Evolutionary conservation across 768 basidiomycete species (phyloP).

Genomic region (Terana coerulea): DNA sequence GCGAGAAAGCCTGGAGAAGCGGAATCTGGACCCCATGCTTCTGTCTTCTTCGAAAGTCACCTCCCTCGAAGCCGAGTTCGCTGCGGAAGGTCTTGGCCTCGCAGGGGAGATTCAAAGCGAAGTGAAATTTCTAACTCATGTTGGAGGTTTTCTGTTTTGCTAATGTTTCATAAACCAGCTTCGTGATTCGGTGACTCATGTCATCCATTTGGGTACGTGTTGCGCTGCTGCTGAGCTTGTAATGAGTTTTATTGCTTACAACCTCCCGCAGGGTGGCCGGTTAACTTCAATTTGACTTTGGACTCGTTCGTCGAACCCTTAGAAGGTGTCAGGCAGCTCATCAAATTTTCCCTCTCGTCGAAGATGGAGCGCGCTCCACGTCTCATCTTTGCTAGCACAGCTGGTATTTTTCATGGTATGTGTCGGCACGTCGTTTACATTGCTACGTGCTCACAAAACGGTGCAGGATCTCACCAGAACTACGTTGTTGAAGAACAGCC

Average conservation of each 20-base stretch:
- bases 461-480: not conserved
- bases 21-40: not conserved
- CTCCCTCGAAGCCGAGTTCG: slow-evolving; percentile 22
- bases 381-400: slow-evolving; percentile 19
- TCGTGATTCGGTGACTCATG: slow-evolving; percentile 15
- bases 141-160: not conserved
- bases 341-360: slow-evolving; percentile 18
- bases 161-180: slow-evolving; percentile 2
- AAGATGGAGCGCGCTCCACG: slow-evolving; percentile 2
- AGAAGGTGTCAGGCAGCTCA: slow-evolving; percentile 11
- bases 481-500: not conserved
- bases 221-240: not conserved
- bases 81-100: not conserved
- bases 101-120: not conserved
- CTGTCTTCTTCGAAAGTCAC: slow-evolving; percentile 22
- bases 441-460: not conserved
- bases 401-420: slow-evolving; percentile 16
- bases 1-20: not conserved
- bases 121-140: not conserved
- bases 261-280: slow-evolving; percentile 17
- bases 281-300: slow-evolving; percentile 19
- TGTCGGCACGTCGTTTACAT: not conserved
- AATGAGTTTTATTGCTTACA: not conserved
- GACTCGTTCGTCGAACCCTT: slow-evolving; percentile 13
- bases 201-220: slow-evolving; percentile 23